Evolutionary conservation across 768 basidiomycete genomes (phyloP).

Genomic region (Infundibulicybe gibba): DNA sequence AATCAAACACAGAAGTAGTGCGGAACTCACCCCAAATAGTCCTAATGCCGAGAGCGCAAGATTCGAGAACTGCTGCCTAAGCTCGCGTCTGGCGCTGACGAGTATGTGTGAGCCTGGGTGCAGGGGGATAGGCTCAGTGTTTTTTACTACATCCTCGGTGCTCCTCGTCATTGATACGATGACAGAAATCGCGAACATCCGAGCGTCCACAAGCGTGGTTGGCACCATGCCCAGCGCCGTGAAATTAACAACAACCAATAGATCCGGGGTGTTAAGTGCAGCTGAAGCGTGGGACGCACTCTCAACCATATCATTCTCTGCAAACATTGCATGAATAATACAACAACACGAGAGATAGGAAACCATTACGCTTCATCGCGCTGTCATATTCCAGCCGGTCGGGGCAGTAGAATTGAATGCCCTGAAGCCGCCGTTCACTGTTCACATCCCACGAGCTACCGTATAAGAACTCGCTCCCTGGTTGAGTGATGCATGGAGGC

Average conservation of each 20-base stretch:
- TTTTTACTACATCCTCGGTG: conserved; percentile 3
- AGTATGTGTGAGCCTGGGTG: conserved; percentile 13
- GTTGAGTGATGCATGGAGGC: background rate
- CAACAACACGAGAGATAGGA: too few relatives aligned
- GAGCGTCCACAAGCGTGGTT: background rate
- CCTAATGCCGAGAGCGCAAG: conserved; percentile 8
- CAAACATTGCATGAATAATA: too few relatives aligned
- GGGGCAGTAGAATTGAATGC: background rate
- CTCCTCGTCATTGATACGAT: conserved; percentile 8
- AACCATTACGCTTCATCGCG: background rate
- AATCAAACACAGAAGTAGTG: background rate
- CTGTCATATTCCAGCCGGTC: background rate
- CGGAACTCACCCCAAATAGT: conserved; percentile 8
- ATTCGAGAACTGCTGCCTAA: conserved; percentile 4
- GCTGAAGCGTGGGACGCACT: too few relatives aligned
- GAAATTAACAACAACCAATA: conserved; percentile 14
- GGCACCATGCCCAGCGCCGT: conserved; percentile 4
- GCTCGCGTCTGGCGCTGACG: conserved; percentile 3
- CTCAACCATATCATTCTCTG: too few relatives aligned
- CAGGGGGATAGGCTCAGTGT: conserved; percentile 9
- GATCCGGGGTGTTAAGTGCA: conserved; percentile 7
- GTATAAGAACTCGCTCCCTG: background rate
- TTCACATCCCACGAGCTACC: background rate
- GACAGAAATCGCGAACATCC: conserved; percentile 7
- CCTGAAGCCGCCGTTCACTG: background rate